Conservation (phyloP, 192 early-diverging fungal genomes). For the Coemansia sp. region DNA sequence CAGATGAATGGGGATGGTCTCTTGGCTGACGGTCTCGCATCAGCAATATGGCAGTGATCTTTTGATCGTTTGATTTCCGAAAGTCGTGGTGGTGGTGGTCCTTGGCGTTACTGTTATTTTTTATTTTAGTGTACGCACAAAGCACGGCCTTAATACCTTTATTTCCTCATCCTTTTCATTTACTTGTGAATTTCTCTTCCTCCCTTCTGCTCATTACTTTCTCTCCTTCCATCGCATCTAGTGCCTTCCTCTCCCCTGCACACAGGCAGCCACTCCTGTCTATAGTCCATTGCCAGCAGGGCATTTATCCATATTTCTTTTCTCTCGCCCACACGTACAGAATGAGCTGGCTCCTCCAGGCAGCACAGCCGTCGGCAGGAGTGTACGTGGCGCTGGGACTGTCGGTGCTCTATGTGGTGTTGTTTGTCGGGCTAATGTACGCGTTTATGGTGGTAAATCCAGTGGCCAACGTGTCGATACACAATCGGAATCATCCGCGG, state of each 20-base stretch:
- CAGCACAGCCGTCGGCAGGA: not conserved
- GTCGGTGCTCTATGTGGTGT: slow-evolving; percentile 17
- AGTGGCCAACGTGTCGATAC: slow-evolving; percentile 5
- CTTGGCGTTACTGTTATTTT: too few relatives aligned
- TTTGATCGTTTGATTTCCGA: too few relatives aligned
- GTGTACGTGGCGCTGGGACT: slow-evolving; percentile 12
- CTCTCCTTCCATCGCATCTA: not conserved
- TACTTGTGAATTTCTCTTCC: not conserved
- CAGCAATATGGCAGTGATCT: too few relatives aligned
- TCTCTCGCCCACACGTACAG: not conserved
- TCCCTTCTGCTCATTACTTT: not conserved
- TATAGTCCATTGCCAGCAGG: too few relatives aligned
- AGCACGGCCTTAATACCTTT: not conserved
- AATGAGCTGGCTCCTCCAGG: slow-evolving; percentile 1
- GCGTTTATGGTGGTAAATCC: slow-evolving; percentile 16
- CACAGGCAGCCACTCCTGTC: too few relatives aligned
- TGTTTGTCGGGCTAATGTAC: slow-evolving; percentile 41
- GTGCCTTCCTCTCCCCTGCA: too few relatives aligned
- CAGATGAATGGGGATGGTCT: too few relatives aligned
- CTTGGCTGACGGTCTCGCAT: too few relatives aligned
- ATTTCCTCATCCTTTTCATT: slow-evolving; percentile 1
- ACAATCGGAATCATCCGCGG: slow-evolving; percentile 40
- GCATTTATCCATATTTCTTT: not conserved
- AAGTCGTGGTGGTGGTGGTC: too few relatives aligned
- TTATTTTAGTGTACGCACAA: too few relatives aligned